Evolutionary conservation across 2,329 filamentous ascomycete genomes (phyloP).

Genomic region (Ophiocordyceps australis): DNA sequence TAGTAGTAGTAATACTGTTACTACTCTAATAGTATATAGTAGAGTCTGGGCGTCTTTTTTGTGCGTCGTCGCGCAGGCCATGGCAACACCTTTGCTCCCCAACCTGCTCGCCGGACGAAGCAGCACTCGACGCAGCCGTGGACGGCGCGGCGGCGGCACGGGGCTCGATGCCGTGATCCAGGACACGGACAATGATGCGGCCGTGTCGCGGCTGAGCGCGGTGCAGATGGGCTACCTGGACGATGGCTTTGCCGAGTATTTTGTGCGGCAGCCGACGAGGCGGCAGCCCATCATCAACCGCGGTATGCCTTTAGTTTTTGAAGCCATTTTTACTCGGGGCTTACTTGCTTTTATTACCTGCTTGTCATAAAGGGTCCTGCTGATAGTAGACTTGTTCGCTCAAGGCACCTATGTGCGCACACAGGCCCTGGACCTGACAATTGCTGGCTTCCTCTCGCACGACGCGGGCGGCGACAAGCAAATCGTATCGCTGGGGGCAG

Average conservation of each 20-base stretch:
- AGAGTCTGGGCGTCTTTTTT: no score
- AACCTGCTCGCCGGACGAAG: constrained; percentile 47
- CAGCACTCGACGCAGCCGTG: constrained; percentile 14
- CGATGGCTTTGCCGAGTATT: constrained; percentile 58
- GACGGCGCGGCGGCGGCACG: constrained; percentile 13
- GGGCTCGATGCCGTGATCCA: constrained; percentile 62
- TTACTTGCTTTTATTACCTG: no score
- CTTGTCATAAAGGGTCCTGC: no score
- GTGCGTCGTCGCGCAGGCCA: no score
- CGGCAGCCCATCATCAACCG: constrained; percentile 86
- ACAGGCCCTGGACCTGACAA: constrained; percentile 60
- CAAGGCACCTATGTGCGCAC: constrained; percentile 87
- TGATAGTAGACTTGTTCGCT: no score
- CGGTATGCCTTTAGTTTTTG: constrained; percentile 33
- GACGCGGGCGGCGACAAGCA: constrained; percentile 33
- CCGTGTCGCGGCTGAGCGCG: constrained; percentile 73
- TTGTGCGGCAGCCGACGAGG: constrained; percentile 42
- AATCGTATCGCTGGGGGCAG: constrained; percentile 82
- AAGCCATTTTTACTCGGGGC: no score
- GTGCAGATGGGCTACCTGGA: constrained; percentile 71
- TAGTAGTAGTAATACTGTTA: no score
- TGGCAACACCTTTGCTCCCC: constrained; percentile 61
- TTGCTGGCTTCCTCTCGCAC: constrained; percentile 48
- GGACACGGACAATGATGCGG: constrained; percentile 81
- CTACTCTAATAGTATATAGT: no score